Base-by-base conservation (phyloP, 2,329 filamentous ascomycete genomes). In the Hypoxylon sp. region DNA sequence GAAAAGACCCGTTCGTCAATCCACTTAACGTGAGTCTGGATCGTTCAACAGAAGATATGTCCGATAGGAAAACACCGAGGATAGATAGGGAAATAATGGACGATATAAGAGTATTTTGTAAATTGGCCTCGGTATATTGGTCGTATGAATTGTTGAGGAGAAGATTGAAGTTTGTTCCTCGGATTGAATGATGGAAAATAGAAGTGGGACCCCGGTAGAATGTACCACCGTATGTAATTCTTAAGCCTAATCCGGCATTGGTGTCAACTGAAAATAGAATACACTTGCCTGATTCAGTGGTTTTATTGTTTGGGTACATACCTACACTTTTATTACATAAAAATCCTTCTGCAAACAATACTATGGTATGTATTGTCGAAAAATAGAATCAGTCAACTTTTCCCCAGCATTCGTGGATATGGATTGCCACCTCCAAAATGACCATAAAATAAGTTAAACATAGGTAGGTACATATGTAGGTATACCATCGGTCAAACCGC, bases 241-340 rank as follows among this genome's bases (percentile, higher is more conserved):
- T 35, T 19, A 19, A 35, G 48, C 48, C 17, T 52, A 52, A 52
- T 52, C 17, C 48, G n/a, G 48, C 14, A 33, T 26, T 35, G 26
- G 46, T n/a, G 46, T 50, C 14, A 50, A 52, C n/a, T 33, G 29
- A 35, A 52, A 52, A 52, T 31, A 35, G 22, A 17, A 29, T n/a
- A 29, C 9, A 17, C 9, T 44, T 44, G 39, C 39, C 5, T 44
- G 9, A 11, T 44, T 5, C 3, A 44, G 14, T 22, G 17, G 39
- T 9, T 10, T 44, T 44, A 8, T 47, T 47, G 17, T 47, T 31
- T 31, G 29, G 29, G 6, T 31, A 31, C 26, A 1, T 26, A 26
- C 26, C 2, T 26, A n/a, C 42, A 46, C 13, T n/a, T 42, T 17
- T 42, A 42, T n/a, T n/a, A n/a, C n/a, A n/a, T n/a, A n/a, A n/a